Percentiles rank a stretch among this genome's conserved stretches.
Evolutionary conservation across 2,329 filamentous ascomycete genomes (phyloP).

Genomic region (Phyllachora maydis): DNA sequence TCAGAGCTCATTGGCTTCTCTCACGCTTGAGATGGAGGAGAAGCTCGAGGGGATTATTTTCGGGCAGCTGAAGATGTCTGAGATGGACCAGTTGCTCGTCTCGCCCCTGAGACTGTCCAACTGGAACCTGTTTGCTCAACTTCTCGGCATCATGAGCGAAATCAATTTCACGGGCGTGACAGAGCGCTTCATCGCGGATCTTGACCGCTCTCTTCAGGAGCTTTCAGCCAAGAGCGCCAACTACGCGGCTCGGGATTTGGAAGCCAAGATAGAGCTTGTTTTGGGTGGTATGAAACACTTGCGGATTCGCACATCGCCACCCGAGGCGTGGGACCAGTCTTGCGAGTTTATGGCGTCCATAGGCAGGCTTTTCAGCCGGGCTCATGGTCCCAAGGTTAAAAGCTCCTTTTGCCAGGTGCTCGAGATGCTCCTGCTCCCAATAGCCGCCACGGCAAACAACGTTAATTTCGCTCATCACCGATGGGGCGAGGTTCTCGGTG

Average conservation of each 20-base stretch:
- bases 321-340: conserved; percentile 62
- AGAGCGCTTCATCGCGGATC: conserved; percentile 59
- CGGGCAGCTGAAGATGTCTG: conserved; percentile 75
- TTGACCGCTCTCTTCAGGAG: conserved; percentile 61
- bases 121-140: conserved; percentile 82
- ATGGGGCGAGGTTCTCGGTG: conserved; percentile 71
- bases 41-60: conserved; percentile 93
- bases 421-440: conserved; percentile 66
- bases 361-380: conserved; percentile 62
- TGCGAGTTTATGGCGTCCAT: conserved; percentile 76
- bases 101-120: conserved; percentile 81
- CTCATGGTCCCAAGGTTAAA: conserved; percentile 79
- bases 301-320: conserved; percentile 51
- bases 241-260: conserved; percentile 37
- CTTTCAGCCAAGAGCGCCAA: conserved; percentile 47
- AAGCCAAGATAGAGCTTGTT: conserved; percentile 70
- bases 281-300: conserved; percentile 84
- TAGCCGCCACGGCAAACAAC: conserved; percentile 60
- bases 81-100: conserved; percentile 57
- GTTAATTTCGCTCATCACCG: conserved; percentile 60
- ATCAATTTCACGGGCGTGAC: conserved; percentile 76
- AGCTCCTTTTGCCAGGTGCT: conserved; percentile 87
- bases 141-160: conserved; percentile 91
- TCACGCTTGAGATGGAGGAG: conserved; percentile 82
- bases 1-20: conserved; percentile 63